Conservation (phyloP, 345 rosid species). For the Lenwebbia sp. region DNA sequence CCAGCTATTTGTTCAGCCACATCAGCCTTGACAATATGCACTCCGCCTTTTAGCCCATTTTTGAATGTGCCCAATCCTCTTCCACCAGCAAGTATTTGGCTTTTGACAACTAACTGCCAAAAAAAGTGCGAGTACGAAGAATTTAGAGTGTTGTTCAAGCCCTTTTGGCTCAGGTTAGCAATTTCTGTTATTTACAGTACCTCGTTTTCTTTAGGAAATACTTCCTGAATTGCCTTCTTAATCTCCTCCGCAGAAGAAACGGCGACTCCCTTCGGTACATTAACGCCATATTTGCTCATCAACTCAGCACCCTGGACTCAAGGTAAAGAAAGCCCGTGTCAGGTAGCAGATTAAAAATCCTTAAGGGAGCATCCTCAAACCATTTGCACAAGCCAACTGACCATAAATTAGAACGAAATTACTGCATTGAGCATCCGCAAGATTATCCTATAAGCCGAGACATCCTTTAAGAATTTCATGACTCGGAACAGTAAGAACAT, state of each 20-base stretch:
- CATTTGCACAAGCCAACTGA: background rate
- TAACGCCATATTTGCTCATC: constrained; percentile 86
- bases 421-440: background rate
- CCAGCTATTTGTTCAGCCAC: constrained; percentile 79
- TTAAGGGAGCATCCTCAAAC: background rate
- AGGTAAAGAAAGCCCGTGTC: background rate
- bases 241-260: constrained; percentile 60
- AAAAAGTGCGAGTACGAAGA: background rate
- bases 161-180: background rate
- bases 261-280: constrained; percentile 89
- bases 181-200: constrained; percentile 11
- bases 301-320: constrained; percentile 73
- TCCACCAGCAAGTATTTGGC: constrained; percentile 98
- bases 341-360: background rate
- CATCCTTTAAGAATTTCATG: background rate
- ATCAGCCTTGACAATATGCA: constrained; percentile 76
- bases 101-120: constrained; percentile 87
- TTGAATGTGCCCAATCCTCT: constrained; percentile 92
- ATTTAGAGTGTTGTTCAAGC: background rate
- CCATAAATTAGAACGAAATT: background rate
- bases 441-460: background rate
- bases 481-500: too few species aligned
- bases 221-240: constrained; percentile 40
- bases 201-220: constrained; percentile 67
- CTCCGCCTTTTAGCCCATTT: constrained; percentile 90